Percentiles rank a stretch among this genome's conserved stretches.
Evolutionary conservation across 306 rosid genomes (phyloP).

Genomic region (Myrica gale): DNA sequence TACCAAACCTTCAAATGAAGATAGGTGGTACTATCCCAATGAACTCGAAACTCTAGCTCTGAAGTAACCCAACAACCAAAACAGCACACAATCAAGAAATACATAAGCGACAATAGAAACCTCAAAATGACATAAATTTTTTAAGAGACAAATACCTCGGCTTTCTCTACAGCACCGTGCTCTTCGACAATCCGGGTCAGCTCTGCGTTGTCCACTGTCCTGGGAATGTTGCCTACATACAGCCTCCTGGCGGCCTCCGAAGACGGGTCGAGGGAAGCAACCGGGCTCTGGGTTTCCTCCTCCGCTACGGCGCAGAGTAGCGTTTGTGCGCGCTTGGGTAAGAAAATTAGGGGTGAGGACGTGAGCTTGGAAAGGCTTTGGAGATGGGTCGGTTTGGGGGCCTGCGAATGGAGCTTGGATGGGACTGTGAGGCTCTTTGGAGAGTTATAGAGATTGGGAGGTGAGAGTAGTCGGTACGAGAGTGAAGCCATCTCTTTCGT

Average conservation of each 20-base stretch:
- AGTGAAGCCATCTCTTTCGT: slow-evolving; percentile 53
- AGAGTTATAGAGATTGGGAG: slow-evolving; percentile 44
- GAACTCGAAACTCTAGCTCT: background rate
- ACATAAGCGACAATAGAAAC: background rate
- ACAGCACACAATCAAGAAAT: background rate
- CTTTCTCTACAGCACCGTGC: slow-evolving; percentile 84
- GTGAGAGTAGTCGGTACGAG: slow-evolving; percentile 43
- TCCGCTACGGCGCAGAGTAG: slow-evolving; percentile 57
- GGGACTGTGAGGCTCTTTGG: slow-evolving; percentile 32
- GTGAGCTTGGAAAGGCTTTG: slow-evolving; percentile 32
- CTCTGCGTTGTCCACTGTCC: slow-evolving; percentile 58
- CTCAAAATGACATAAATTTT: background rate
- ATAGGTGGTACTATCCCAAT: background rate
- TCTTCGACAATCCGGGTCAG: slow-evolving; percentile 66
- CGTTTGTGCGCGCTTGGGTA: slow-evolving; percentile 23
- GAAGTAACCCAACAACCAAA: background rate
- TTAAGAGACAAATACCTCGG: slow-evolving; percentile 48
- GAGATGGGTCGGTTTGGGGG: slow-evolving; percentile 27
- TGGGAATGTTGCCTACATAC: slow-evolving; percentile 86
- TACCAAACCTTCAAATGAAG: too few species aligned
- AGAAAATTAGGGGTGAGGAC: slow-evolving; percentile 16
- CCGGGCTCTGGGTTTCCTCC: slow-evolving; percentile 47
- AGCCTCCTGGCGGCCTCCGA: slow-evolving; percentile 64
- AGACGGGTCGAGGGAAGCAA: slow-evolving; percentile 23
- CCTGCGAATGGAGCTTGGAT: slow-evolving; percentile 32